Percentiles rank a stretch among this genome's conserved stretches.
Conservation (phyloP, 2,329 filamentous ascomycete species). For the Ceratocystis smalleyi region DNA sequence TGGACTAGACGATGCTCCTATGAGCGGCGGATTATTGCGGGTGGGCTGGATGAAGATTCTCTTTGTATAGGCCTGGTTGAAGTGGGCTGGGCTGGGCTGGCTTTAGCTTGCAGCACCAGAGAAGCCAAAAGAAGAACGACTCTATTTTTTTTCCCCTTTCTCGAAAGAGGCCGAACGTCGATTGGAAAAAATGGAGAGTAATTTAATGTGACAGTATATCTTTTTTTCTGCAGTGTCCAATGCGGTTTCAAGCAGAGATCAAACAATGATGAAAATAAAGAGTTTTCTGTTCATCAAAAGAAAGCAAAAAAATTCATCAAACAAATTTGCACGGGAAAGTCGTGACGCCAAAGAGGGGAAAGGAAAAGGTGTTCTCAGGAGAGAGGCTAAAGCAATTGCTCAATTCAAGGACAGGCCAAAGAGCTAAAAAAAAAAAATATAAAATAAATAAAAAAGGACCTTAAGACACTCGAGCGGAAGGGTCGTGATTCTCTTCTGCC, state of each 20-base stretch:
- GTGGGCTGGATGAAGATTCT: neutral
- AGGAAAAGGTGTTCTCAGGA: neutral
- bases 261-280: neutral
- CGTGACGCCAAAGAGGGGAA: neutral
- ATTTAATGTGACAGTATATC: neutral
- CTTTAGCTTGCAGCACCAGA: conserved; percentile 2
- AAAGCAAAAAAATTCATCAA: neutral
- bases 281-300: neutral
- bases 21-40: conserved; percentile 1
- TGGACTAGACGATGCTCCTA: neutral
- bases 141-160: conserved; percentile 6
- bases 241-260: conserved; percentile 1
- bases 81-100: neutral
- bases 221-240: too few species aligned
- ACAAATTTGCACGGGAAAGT: neutral
- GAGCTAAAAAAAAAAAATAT: neutral
- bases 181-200: neutral
- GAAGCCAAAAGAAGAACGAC: neutral
- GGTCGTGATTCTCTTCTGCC: neutral
- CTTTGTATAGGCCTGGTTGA: neutral
- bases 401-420: neutral
- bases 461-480: too few species aligned
- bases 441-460: too few species aligned
- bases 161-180: conserved; percentile 1
- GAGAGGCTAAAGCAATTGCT: neutral